Percentiles rank a stretch among this genome's conserved stretches.
Conservation (phyloP, 305 asterid genomes). For the Stenogyne calaminthoides region DNA sequence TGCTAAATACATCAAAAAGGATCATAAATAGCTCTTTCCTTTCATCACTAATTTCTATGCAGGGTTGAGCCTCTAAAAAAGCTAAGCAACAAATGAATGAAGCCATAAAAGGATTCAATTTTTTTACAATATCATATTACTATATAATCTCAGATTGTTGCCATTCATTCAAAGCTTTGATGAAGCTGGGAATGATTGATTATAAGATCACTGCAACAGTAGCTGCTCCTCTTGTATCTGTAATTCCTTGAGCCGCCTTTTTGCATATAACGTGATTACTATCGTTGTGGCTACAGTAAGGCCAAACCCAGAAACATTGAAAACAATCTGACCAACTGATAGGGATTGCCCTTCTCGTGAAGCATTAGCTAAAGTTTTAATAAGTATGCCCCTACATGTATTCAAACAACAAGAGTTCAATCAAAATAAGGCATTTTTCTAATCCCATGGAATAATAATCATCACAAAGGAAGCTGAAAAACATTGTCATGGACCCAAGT, state of each 20-base stretch:
- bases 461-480: neutral
- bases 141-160: neutral
- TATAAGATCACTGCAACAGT: slow-evolving; percentile 44
- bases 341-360: slow-evolving; percentile 51
- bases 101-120: neutral
- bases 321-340: slow-evolving; percentile 50
- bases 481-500: neutral
- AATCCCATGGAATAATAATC: neutral
- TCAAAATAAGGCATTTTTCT: neutral
- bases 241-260: slow-evolving; percentile 62
- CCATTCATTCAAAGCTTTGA: neutral
- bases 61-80: neutral
- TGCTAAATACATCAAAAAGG: slow-evolving; percentile 9
- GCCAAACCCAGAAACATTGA: slow-evolving; percentile 70
- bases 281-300: slow-evolving; percentile 55
- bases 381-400: slow-evolving; percentile 63
- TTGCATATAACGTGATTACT: slow-evolving; percentile 64
- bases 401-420: slow-evolving; percentile 14
- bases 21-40: neutral
- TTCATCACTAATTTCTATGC: neutral
- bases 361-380: slow-evolving; percentile 75
- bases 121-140: neutral
- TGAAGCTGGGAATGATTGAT: neutral
- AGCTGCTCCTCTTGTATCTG: slow-evolving; percentile 62
- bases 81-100: slow-evolving; percentile 9